Conservation (phyloP, 2,329 filamentous ascomycete species). For the Tolypocladium pustulatum region DNA sequence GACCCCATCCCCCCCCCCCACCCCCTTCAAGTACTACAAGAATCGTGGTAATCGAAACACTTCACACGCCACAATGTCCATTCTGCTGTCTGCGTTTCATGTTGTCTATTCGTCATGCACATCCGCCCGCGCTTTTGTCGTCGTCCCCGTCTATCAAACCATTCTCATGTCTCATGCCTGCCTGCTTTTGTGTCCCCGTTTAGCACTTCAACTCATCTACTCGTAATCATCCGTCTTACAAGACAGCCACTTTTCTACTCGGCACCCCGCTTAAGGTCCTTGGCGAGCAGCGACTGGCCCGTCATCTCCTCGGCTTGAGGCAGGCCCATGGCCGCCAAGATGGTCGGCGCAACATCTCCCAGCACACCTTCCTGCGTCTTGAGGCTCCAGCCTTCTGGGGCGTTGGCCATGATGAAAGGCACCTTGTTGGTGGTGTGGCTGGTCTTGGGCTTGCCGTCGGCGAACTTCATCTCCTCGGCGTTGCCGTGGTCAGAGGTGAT, state of each 20-base stretch:
- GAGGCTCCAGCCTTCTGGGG: constrained; percentile 78
- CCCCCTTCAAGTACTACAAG: no score
- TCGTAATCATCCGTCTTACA: not conserved
- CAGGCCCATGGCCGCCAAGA: constrained; percentile 84
- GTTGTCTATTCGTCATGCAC: not conserved
- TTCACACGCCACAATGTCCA: not conserved
- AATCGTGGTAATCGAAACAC: not conserved
- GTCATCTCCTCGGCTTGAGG: constrained; percentile 89
- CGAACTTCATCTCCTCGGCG: constrained; percentile 97
- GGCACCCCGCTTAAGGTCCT: constrained; percentile 39
- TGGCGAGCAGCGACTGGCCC: constrained; percentile 72
- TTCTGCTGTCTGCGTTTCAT: not conserved
- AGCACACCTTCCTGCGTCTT: constrained; percentile 82
- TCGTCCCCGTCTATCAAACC: constrained; percentile 1
- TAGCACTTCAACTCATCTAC: constrained; percentile 3
- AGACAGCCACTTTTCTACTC: constrained; percentile 8
- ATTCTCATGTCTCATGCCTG: not conserved
- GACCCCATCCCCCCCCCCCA: no score
- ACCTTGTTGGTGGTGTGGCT: constrained; percentile 97
- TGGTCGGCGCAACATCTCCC: constrained; percentile 91
- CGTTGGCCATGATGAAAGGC: constrained; percentile 96
- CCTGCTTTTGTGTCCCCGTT: not conserved
- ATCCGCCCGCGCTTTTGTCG: not conserved
- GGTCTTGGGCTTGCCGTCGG: constrained; percentile 93
- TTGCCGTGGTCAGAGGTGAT: constrained; percentile 96